Percentiles rank a stretch among this genome's conserved stretches.
phyloP scores from a whole-genome alignment of 257 asterid genomes.

The Eucommia ulmoides region DNA sequence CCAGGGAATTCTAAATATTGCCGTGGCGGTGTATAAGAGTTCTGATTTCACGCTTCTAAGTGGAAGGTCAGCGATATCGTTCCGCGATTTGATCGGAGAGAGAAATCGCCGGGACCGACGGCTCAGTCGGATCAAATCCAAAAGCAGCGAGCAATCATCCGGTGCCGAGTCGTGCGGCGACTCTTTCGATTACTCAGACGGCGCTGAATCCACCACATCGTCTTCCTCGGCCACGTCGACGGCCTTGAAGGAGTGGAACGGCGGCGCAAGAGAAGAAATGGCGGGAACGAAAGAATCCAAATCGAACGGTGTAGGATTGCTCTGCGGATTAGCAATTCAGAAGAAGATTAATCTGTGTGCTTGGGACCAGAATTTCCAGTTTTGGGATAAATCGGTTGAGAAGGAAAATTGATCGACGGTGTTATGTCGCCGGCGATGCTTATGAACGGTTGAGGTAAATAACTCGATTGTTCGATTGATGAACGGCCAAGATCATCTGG shows the following conservation, averaged over 20 bases:
- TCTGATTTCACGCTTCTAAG: constrained; percentile 40
- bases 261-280: constrained; percentile 27
- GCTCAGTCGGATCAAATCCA: constrained; percentile 54
- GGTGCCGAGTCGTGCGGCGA: constrained; percentile 47
- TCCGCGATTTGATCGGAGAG: constrained; percentile 39
- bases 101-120: constrained; percentile 26
- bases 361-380: constrained; percentile 43
- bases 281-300: constrained; percentile 41
- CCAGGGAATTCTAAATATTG: constrained; percentile 73
- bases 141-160: constrained; percentile 49
- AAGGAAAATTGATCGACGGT: constrained; percentile 28
- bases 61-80: constrained; percentile 49
- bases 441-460: too few species aligned
- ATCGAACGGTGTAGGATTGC: constrained; percentile 41
- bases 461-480: too few species aligned
- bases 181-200: constrained; percentile 34
- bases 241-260: constrained; percentile 60
- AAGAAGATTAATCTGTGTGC: constrained; percentile 47
- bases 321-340: constrained; percentile 61
- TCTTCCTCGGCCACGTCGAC: constrained; percentile 48
- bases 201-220: constrained; percentile 53
- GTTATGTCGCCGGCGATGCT: too few species aligned
- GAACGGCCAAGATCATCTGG: too few species aligned
- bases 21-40: constrained; percentile 39
- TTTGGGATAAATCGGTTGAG: constrained; percentile 33